These are phyloP conservation scores for Brassica juncea DNA, from an alignment of 345 rosid species.

Conservation along the genomic window DNA sequence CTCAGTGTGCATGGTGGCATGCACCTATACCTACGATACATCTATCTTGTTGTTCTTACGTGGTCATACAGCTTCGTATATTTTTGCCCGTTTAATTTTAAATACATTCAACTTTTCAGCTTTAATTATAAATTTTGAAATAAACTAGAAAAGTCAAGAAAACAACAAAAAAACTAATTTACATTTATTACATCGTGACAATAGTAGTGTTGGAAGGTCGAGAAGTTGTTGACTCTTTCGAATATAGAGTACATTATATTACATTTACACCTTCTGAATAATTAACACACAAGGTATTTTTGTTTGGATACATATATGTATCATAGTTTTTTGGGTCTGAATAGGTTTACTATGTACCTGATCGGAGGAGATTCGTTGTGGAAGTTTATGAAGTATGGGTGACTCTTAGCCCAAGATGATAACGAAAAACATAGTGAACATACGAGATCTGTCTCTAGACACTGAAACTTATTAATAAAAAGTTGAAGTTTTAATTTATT, in stretches of 20 bases:
- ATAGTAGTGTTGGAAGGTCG: slow-evolving; percentile 15
- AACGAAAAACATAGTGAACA: not conserved
- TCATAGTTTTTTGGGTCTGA: not conserved
- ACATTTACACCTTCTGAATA: slow-evolving; percentile 8
- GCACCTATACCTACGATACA: slow-evolving; percentile 31
- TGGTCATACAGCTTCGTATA: slow-evolving; percentile 8
- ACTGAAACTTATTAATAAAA: not conserved
- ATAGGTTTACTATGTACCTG: not conserved
- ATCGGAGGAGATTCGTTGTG: not conserved
- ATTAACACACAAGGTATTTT: not conserved
- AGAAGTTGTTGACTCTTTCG: slow-evolving; percentile 20
- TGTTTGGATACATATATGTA: not conserved
- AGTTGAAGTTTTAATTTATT: not conserved
- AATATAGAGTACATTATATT: not conserved
- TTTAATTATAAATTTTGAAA: not conserved
- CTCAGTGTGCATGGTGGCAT: slow-evolving; percentile 32
- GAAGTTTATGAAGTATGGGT: not conserved
- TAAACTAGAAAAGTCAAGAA: not conserved
- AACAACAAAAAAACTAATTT: slow-evolving; percentile 21
- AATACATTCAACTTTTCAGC: slow-evolving; percentile 2
- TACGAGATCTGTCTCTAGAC: not conserved
- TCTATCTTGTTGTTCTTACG: slow-evolving; percentile 22
- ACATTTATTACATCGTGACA: slow-evolving; percentile 29
- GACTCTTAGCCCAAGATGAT: not conserved
- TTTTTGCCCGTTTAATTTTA: slow-evolving; percentile 5